These are phyloP conservation scores for Hypoxylon lienhwacheense DNA, from an alignment of 495 filamentous ascomycete species.

Conservation along the genomic window DNA sequence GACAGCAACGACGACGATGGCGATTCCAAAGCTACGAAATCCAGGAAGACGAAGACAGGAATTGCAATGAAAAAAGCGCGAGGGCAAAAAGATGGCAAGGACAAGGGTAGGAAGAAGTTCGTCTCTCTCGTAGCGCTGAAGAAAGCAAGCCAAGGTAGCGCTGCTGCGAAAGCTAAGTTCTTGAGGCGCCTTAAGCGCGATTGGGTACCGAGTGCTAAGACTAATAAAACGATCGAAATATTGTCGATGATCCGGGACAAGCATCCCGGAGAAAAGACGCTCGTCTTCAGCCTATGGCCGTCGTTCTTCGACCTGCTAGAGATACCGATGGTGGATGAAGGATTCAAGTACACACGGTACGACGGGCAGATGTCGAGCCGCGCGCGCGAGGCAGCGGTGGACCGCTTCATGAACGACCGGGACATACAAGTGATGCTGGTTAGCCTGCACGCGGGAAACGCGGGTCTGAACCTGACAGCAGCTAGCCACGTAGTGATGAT, in stretches of 20 bases:
- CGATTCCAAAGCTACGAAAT: constrained; percentile 8
- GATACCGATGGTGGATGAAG: constrained; percentile 70
- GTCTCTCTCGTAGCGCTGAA: constrained; percentile 65
- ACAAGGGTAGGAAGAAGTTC: constrained; percentile 48
- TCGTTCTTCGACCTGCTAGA: constrained; percentile 90
- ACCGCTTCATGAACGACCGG: constrained; percentile 68
- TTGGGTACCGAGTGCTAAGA: constrained; percentile 71
- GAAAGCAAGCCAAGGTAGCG: constrained; percentile 60
- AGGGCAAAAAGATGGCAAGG: constrained; percentile 41
- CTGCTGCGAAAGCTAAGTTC: constrained; percentile 57
- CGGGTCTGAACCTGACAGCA: constrained; percentile 85
- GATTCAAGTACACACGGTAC: constrained; percentile 72
- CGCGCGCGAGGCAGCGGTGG: constrained; percentile 70
- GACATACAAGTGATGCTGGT: constrained; percentile 78
- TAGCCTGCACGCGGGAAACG: constrained; percentile 87
- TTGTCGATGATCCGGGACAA: constrained; percentile 43
- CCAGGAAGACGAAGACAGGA: constrained; percentile 33
- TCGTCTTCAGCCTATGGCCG: constrained; percentile 93
- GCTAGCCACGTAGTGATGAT: constrained; percentile 88
- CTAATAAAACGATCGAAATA: constrained; percentile 71
- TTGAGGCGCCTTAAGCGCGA: constrained; percentile 65
- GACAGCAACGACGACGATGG: too few species aligned
- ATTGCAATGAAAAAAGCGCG: constrained; percentile 9
- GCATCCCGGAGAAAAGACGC: constrained; percentile 70
- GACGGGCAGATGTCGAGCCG: constrained; percentile 79